Conservation (phyloP, 495 filamentous ascomycete species). For the Xylaria acuta region DNA sequence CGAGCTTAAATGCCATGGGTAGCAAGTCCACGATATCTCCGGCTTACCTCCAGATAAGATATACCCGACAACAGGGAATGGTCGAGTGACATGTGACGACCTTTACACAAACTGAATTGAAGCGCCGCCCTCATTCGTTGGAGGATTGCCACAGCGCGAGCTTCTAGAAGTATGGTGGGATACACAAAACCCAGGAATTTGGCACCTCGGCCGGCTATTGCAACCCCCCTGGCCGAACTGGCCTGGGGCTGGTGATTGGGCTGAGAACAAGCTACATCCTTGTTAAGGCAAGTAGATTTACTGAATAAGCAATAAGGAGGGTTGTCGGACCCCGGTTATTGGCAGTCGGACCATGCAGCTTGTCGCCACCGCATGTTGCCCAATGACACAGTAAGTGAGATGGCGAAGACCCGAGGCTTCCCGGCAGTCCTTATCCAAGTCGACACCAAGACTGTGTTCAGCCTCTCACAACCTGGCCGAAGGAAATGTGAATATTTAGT, state of each 20-base stretch:
- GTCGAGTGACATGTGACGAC: constrained; percentile 27
- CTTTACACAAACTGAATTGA: constrained; percentile 5
- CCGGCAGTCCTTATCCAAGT: not conserved
- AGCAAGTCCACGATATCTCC: constrained; percentile 14
- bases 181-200: constrained; percentile 34
- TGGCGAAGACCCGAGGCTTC: not conserved
- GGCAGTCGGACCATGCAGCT: constrained; percentile 31
- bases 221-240: constrained; percentile 17
- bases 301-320: constrained; percentile 24
- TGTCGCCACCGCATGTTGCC: constrained; percentile 23
- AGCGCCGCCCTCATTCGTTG: constrained; percentile 22
- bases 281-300: constrained; percentile 21
- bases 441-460: not conserved
- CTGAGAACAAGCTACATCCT: constrained; percentile 29
- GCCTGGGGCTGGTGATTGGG: constrained; percentile 35
- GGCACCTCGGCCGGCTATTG: constrained; percentile 31
- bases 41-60: constrained; percentile 24
- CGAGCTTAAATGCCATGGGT: not conserved
- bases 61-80: constrained; percentile 9
- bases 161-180: constrained; percentile 41
- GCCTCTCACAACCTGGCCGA: not conserved
- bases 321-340: constrained; percentile 20
- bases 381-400: constrained; percentile 17
- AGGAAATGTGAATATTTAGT: not conserved
- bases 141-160: constrained; percentile 22